A percentile compares a stretch with the other conserved stretches of the same genome.
phyloP scores from a whole-genome alignment of 2,329 filamentous ascomycete genomes.

The Claviceps sorghi region DNA sequence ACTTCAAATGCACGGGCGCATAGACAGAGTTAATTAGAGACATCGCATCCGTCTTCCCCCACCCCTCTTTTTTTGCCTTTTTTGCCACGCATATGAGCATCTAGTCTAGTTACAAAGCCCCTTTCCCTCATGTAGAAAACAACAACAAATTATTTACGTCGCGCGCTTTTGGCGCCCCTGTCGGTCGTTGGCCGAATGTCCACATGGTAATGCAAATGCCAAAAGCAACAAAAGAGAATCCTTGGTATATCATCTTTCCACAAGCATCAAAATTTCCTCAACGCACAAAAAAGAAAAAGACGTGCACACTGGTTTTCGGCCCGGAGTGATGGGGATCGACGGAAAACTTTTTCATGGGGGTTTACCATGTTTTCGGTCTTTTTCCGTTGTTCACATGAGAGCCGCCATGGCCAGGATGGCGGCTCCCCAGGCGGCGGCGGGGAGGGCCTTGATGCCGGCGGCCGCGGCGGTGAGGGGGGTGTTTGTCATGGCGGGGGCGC shows the following conservation, averaged over 20 bases:
- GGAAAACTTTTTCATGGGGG: too few species aligned
- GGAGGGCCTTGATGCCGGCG: constrained; percentile 9
- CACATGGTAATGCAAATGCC: not conserved
- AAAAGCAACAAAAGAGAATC: not conserved
- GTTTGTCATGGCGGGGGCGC: constrained; percentile 13
- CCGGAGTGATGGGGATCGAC: too few species aligned
- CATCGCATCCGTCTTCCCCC: too few species aligned
- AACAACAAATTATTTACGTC: not conserved
- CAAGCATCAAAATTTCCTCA: not conserved
- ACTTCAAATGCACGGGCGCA: too few species aligned
- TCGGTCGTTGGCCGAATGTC: not conserved
- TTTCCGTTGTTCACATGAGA: constrained; percentile 11
- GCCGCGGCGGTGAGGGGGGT: constrained; percentile 19
- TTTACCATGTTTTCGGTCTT: not conserved
- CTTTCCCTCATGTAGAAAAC: not conserved
- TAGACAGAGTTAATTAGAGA: not conserved
- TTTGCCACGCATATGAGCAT: not conserved
- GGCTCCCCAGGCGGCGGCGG: constrained; percentile 13
- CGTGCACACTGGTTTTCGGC: too few species aligned
- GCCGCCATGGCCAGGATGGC: constrained; percentile 14
- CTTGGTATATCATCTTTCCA: constrained; percentile 1
- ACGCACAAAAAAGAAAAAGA: not conserved
- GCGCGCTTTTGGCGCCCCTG: not conserved
- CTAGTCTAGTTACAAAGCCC: constrained; percentile 2
- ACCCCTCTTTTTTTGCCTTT: too few species aligned